Percentiles rank a stretch among this genome's conserved stretches.
Evolutionary conservation across 306 rosid genomes (phyloP).

Genomic region (Chamaecrista fasciculata): DNA sequence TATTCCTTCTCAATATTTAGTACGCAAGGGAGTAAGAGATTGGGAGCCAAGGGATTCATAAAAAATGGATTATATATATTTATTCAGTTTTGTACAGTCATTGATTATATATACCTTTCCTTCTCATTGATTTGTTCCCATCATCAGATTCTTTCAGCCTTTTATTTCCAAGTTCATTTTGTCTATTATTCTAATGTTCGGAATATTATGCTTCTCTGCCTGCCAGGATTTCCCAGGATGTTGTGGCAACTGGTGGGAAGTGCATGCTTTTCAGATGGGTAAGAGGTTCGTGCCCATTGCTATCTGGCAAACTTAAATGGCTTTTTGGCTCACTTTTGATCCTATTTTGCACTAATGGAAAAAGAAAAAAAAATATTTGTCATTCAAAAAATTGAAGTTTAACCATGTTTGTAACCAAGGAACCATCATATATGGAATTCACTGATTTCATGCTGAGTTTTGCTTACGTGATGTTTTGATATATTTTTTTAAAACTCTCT

Average conservation of each 20-base stretch:
- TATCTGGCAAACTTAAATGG: not conserved
- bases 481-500: too few species aligned
- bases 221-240: conserved; percentile 99
- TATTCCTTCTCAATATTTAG: not conserved
- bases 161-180: not conserved
- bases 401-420: conserved; percentile 21
- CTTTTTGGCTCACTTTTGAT: not conserved
- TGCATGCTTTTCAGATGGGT: conserved; percentile 87
- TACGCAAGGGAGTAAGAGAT: not conserved
- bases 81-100: too few species aligned
- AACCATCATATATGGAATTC: conserved; percentile 3
- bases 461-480: too few species aligned
- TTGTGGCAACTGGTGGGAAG: conserved; percentile 91
- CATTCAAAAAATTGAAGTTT: conserved; percentile 3
- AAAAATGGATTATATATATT: not conserved
- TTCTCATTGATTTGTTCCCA: not conserved
- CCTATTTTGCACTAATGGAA: not conserved
- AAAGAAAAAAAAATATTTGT: not conserved
- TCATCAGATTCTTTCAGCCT: not conserved
- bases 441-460: not conserved
- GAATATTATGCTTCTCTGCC: conserved; percentile 7
- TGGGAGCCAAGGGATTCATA: not conserved
- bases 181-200: conserved; percentile 11
- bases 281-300: conserved; percentile 51
- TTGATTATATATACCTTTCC: too few species aligned